Evolutionary conservation across 139 green algal genomes (phyloP).

Genomic region (Nannochloris sp.): DNA sequence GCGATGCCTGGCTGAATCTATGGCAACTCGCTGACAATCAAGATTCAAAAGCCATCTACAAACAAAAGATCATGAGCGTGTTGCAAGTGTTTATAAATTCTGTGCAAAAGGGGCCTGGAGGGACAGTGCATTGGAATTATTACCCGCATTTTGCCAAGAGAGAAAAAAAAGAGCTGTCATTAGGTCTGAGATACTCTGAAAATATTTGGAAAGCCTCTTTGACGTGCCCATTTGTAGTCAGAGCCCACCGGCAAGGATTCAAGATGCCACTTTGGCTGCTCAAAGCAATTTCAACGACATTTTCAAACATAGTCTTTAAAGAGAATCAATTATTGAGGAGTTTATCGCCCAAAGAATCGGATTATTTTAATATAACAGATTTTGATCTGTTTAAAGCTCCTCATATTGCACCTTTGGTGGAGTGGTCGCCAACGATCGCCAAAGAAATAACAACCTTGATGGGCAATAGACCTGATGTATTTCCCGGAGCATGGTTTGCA

Average conservation of each 20-base stretch:
- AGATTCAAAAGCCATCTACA: neutral
- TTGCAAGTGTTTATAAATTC: neutral
- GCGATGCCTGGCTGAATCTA: neutral
- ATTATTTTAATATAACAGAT: neutral
- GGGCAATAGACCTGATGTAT: too few relatives aligned
- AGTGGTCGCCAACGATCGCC: too few relatives aligned
- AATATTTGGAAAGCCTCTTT: neutral
- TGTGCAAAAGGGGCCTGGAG: neutral
- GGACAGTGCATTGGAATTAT: neutral
- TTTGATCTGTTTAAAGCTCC: neutral
- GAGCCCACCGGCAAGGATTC: neutral
- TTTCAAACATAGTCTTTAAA: neutral
- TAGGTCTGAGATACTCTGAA: neutral
- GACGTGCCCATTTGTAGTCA: neutral
- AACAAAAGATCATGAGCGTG: neutral
- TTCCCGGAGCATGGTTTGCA: too few relatives aligned
- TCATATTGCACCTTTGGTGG: too few relatives aligned
- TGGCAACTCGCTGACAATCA: neutral
- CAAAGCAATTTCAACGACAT: neutral
- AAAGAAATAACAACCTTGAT: too few relatives aligned
- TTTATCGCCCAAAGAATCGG: neutral
- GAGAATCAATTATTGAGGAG: neutral
- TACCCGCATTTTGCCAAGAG: neutral
- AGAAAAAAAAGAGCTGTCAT: neutral
- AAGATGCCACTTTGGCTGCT: neutral